Base-by-base conservation (phyloP, 1,139 yeast species). In the Arxiozyma telluris region DNA sequence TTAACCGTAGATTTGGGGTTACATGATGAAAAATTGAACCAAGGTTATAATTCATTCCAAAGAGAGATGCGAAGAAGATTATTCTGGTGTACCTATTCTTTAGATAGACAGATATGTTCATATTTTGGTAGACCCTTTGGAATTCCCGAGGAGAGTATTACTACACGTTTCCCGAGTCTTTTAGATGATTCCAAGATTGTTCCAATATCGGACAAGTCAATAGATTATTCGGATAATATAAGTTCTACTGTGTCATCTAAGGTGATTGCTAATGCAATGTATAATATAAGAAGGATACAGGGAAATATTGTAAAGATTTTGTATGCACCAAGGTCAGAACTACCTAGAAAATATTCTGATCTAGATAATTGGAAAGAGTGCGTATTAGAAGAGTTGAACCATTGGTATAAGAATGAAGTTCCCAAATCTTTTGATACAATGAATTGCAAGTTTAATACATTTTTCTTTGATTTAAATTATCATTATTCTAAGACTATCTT, bases 1-100 rank as follows among this genome's bases (percentile, higher is more conserved):
- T 70, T 88, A 52, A 84, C 94, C 61, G 87, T 89, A 27, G 96
- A 89, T 67, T 70, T 90, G 57, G 96, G 95, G 1, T 73, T 90
- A 7, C 96, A 89, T 67, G 81, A 83, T 42, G 95, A 82, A 58
- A 70, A 73, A 58, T 55, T 72, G 27, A 71, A 75, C 54, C 66
- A 65, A 54, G 74, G 73, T 38, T 63, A 72, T 52, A 82, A 81
- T 60, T 77, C 84, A 0, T 83, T 79, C 60, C 75, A 80, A 0
- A 71, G 79, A 34, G 96, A 90, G 64, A 72, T 84, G 68, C 73
- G 95, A 55, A 76, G 96, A 61, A 72, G 96, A 47, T 71, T 90
- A 43, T 89, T 90, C 62, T 90, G 97, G 97, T 86, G 96, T 66
- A 82, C 93, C 0, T 90, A 89, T 68, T 79, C 91, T 0, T 71